Conservation (phyloP, 1,139 yeast genomes). For the Fermentozyma sake region DNA sequence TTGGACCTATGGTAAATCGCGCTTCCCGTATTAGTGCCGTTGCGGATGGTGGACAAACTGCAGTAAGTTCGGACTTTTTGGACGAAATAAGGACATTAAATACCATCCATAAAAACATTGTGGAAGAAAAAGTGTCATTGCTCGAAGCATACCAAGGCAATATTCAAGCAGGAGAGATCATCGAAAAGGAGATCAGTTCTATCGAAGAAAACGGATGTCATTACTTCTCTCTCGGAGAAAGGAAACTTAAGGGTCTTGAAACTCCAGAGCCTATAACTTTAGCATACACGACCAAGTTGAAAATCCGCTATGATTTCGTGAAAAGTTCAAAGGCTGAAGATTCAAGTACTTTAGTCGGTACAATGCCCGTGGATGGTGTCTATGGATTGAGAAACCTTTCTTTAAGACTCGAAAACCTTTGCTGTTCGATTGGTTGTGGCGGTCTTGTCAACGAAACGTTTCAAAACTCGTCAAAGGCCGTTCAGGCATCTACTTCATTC, state of each 20-base stretch:
- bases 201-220: conserved; percentile 68
- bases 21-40: conserved; percentile 91
- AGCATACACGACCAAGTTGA: conserved; percentile 65
- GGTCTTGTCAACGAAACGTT: conserved; percentile 23
- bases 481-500: conserved; percentile 21
- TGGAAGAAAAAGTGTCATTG: conserved; percentile 33
- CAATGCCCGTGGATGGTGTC: conserved; percentile 41
- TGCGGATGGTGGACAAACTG: conserved; percentile 98
- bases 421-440: conserved; percentile 34
- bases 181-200: conserved; percentile 64
- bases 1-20: conserved; percentile 97
- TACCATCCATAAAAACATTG: conserved; percentile 46
- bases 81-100: conserved; percentile 63
- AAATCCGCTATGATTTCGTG: conserved; percentile 50
- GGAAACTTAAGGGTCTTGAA: conserved; percentile 89
- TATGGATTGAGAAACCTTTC: conserved; percentile 47
- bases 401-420: conserved; percentile 46
- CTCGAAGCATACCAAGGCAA: conserved; percentile 62
- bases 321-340: conserved; percentile 20
- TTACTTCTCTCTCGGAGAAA: conserved; percentile 76
- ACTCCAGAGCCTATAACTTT: conserved; percentile 84
- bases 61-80: conserved; percentile 77
- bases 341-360: conserved; percentile 25
- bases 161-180: conserved; percentile 54
- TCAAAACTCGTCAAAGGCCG: conserved; percentile 22